Conservation (phyloP, 2,329 filamentous ascomycete genomes). For the Hortaea werneckii region DNA sequence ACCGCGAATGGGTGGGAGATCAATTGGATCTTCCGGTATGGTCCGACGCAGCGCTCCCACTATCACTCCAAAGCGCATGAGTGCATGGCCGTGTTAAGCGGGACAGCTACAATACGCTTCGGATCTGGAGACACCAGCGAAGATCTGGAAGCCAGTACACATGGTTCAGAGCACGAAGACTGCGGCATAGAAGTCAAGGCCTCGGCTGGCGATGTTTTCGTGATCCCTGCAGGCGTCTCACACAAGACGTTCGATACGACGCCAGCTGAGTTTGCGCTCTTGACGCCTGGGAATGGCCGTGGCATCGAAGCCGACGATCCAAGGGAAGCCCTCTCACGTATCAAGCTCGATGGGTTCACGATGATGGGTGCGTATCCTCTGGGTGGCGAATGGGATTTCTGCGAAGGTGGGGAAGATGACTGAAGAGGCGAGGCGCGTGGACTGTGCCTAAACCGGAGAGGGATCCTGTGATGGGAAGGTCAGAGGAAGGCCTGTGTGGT, state of each 20-base stretch:
- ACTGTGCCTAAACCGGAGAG: constrained; percentile 32
- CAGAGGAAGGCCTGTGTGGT: constrained; percentile 28
- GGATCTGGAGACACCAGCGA: constrained; percentile 41
- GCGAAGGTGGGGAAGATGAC: constrained; percentile 35
- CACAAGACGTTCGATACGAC: constrained; percentile 44
- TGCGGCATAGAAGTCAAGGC: constrained; percentile 43
- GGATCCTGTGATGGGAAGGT: constrained; percentile 40
- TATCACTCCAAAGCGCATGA: constrained; percentile 50
- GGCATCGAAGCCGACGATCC: constrained; percentile 16
- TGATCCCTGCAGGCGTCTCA: constrained; percentile 46
- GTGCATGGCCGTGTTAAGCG: constrained; percentile 47
- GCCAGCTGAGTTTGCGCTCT: constrained; percentile 31
- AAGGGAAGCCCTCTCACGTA: constrained; percentile 25
- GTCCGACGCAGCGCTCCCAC: constrained; percentile 44
- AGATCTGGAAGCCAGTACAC: constrained; percentile 31
- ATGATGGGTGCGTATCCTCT: constrained; percentile 50
- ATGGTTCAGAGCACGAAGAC: constrained; percentile 32
- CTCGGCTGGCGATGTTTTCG: constrained; percentile 46
- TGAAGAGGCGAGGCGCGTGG: constrained; percentile 37
- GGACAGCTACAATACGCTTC: constrained; percentile 44
- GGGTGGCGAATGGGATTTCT: constrained; percentile 42
- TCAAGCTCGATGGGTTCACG: constrained; percentile 37
- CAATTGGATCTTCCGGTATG: constrained; percentile 50
- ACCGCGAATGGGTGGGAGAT: constrained; percentile 41
- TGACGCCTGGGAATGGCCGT: constrained; percentile 37